Conservation (phyloP, 805 yeast genomes). For the Kazachstania martiniae region DNA sequence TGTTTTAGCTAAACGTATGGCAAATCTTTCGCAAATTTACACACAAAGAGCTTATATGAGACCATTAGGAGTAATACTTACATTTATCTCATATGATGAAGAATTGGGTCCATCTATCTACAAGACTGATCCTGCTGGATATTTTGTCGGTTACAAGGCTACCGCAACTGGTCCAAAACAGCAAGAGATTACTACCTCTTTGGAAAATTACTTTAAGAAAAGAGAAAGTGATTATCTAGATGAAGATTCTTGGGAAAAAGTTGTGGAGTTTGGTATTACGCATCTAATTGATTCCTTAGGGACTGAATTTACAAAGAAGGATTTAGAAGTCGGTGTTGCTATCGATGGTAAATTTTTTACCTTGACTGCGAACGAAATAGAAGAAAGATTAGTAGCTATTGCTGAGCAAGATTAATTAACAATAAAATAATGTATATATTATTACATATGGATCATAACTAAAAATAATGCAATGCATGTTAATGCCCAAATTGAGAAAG, state of each 20-base stretch:
- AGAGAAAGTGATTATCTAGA: conserved; percentile 26
- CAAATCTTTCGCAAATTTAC: conserved; percentile 87
- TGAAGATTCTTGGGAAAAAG: conserved; percentile 74
- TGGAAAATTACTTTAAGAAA: conserved; percentile 83
- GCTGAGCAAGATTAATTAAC: conserved; percentile 82
- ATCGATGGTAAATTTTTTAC: conserved; percentile 58
- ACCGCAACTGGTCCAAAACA: conserved; percentile 95
- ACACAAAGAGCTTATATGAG: conserved; percentile 98
- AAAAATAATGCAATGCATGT: not conserved
- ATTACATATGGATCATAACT: not conserved
- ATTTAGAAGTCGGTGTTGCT: conserved; percentile 88
- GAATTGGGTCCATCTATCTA: conserved; percentile 80
- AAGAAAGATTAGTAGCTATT: conserved; percentile 84
- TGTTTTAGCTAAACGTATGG: conserved; percentile 86
- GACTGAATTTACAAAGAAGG: conserved; percentile 89
- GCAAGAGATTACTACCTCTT: conserved; percentile 82
- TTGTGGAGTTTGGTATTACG: conserved; percentile 81
- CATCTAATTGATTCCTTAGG: conserved; percentile 80
- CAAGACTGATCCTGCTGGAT: conserved; percentile 97
- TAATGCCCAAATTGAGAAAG: no score
- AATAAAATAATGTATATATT: not conserved
- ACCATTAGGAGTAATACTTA: conserved; percentile 89
- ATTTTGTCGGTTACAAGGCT: conserved; percentile 82
- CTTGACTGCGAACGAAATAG: conserved; percentile 78
- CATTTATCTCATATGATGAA: conserved; percentile 81